Evolutionary conservation across 1,139 yeast species (phyloP), one percentile per base, ranked within the genome.

Genomic region (Magnusiomyces paraingens): DNA sequence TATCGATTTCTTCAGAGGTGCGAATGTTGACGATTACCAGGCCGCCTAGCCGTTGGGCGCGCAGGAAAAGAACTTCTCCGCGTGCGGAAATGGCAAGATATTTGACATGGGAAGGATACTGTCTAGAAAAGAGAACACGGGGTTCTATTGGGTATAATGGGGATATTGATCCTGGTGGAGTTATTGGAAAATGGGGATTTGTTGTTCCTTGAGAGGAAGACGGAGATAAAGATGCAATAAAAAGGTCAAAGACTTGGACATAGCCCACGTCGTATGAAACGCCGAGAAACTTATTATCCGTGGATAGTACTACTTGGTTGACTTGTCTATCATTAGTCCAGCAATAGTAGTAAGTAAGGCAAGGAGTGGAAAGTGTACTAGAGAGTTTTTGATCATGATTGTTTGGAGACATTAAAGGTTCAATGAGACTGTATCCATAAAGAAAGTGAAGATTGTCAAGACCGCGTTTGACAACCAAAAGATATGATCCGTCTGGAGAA

Each of bases 1-100:
- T 57, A 46, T 67, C 70, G 26, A 65, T 59, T 43, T 64, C 68
- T 22, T 58, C 62, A 1, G 59, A 59, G 1, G 67, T 62, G 12
- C 54, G 52, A 5, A 64, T 56, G 47, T 67, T 64, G 49, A 67
- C 64, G 47, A 66, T 50, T 3, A 61, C 54, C 15, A 67, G 56
- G 4, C 70, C 70, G 5, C 70, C 70, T 4, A 67, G 57, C 11
- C 70, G 58, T 17, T 60, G 58, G 18, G 66, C 63, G 6, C 68
- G 58, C 17, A 66, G 52, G 50, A 66, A 64, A 42, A 67, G 51
- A 26, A 67, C 62, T 42, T 62, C 66, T 8, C 66, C 65, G 21
- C 58, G 56, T 1, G 58, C 59, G 1, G 70, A 64, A 2, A 67
- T 56, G 2, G 62, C 64, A n/a, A 66, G 52, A 40, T 64, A 63